Evolutionary conservation across 1,284 basidiomycete species (phyloP), one percentile per base, ranked within the genome.

Genomic region (Ustanciosporium gigantosporum): DNA sequence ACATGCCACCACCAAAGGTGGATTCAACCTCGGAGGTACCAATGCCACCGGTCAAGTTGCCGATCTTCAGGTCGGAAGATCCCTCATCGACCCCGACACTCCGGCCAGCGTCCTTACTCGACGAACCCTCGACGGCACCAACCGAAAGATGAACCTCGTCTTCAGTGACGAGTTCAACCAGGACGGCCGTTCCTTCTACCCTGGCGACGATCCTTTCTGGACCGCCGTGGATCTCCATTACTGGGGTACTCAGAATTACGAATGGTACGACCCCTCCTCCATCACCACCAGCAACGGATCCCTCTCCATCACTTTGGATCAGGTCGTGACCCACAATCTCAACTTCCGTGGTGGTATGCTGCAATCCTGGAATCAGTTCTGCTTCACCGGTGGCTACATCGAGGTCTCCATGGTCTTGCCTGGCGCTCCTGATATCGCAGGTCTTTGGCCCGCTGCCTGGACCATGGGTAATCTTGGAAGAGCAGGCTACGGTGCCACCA

Each of bases 401-500:
- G 81, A 76, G 48, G 52, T 58, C 2, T 44, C 49, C 2, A 57
- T 73, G 38, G 46, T 56, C 15, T 47, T 77, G 23, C 72, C 74
- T 11, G 69, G 76, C 31, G 21, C 38, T 4, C 50, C 53, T 20
- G 48, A 68, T 16, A 50, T 66, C 2, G 31, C 65, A 0, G 70
- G 73, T 3, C 39, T 68, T 1, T 75, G 70, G 74, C 74, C 74
- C 5, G 70, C 68, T 1, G 57, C 65, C 8, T 77, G 72, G 70
- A 68, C 68, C 7, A 68, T 76, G 71, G 74, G 74, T 42, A 76
- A 76, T 25, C 82, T 95, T 3, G 91, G 87, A 1, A 81, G 91
- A 41, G 86, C 90, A 0, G 91, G 90, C 3, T 87, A 90, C 75
- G 82, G 86, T 17, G 89, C 87, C 0, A 87, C 88, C 0, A 87